A percentile compares a stretch with the other conserved stretches of the same genome.
Evolutionary conservation across 805 yeast genomes (phyloP).

Genomic region (Metschnikowia koreensis): DNA sequence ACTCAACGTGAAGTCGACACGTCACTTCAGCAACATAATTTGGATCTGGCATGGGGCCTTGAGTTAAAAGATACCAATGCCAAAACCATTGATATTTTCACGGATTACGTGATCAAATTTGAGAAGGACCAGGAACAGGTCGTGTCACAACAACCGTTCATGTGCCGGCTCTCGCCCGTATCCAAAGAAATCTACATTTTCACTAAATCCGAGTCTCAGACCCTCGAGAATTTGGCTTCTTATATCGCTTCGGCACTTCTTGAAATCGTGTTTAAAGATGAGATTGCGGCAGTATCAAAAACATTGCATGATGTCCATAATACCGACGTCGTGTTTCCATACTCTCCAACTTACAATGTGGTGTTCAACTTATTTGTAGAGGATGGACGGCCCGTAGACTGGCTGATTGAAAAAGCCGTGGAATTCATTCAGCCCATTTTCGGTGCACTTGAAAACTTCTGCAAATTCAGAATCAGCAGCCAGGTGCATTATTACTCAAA

Average conservation of each 20-base stretch:
- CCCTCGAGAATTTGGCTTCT: constrained; percentile 30
- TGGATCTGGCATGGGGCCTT: constrained; percentile 31
- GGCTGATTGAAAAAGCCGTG: constrained; percentile 68
- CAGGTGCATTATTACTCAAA: constrained; percentile 71
- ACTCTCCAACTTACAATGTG: constrained; percentile 68
- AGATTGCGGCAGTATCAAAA: constrained; percentile 22
- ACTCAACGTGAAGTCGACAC: constrained; percentile 38
- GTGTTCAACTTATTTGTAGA: constrained; percentile 74
- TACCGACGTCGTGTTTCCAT: constrained; percentile 45
- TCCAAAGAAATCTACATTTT: constrained; percentile 31
- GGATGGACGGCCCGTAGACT: constrained; percentile 59
- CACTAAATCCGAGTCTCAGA: constrained; percentile 22
- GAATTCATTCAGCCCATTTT: constrained; percentile 57
- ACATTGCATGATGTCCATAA: not conserved
- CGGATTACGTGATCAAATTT: constrained; percentile 40
- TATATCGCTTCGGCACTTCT: constrained; percentile 37
- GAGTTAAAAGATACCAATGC: constrained; percentile 20
- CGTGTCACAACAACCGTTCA: constrained; percentile 4
- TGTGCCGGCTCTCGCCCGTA: constrained; percentile 36
- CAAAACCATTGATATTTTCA: constrained; percentile 15
- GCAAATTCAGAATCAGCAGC: constrained; percentile 74
- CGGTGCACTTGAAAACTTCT: constrained; percentile 47
- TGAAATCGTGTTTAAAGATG: constrained; percentile 40
- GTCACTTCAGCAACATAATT: constrained; percentile 18
- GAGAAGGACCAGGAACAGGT: constrained; percentile 4